Evolutionary conservation across 345 rosid species (phyloP).

Genomic region (Eucalyptus urophylla): DNA sequence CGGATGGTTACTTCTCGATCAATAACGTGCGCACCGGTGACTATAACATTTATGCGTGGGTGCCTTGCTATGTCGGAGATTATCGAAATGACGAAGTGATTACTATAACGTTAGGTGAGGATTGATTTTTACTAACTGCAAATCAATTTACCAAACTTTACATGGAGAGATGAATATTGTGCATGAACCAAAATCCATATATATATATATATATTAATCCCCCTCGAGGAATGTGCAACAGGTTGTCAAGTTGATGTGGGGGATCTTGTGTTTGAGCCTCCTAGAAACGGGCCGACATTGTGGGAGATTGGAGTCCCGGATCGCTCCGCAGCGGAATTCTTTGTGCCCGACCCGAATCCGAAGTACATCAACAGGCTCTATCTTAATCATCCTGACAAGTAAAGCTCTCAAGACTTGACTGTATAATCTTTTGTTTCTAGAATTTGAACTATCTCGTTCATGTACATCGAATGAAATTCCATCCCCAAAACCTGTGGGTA

Average conservation of each 20-base stretch:
- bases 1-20: constrained; percentile 42
- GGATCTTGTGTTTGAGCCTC: constrained; percentile 44
- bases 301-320: constrained; percentile 93
- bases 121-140: not conserved
- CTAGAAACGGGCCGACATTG: constrained; percentile 68
- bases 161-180: not conserved
- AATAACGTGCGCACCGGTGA: constrained; percentile 30
- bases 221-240: not conserved
- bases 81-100: constrained; percentile 21
- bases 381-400: constrained; percentile 55
- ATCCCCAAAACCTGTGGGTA: not conserved
- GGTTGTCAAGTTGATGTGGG: constrained; percentile 48
- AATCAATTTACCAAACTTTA: not conserved
- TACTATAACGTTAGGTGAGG: constrained; percentile 44
- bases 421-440: not conserved
- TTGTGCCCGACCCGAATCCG: constrained; percentile 64
- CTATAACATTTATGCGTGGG: constrained; percentile 65
- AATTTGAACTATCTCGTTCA: not conserved
- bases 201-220: not conserved
- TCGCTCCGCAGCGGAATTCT: constrained; percentile 67
- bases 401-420: not conserved
- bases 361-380: constrained; percentile 52
- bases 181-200: not conserved
- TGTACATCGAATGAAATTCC: not conserved
- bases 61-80: constrained; percentile 66